Evolutionary conservation across 148 eudicot species (phyloP).

Genomic region (Polygonum aviculare): DNA sequence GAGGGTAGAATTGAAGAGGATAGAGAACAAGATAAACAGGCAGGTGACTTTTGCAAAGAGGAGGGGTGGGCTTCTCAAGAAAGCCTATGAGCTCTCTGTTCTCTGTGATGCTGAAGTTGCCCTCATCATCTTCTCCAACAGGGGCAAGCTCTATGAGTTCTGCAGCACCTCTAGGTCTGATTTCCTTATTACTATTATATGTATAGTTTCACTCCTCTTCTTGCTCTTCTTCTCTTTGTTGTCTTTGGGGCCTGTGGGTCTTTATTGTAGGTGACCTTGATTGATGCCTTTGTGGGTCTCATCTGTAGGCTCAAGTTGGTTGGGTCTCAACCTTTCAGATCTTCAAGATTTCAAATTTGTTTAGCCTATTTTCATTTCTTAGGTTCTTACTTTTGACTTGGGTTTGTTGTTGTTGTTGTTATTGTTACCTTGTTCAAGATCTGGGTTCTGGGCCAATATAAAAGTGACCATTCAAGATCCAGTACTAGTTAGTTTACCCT

Average conservation of each 20-base stretch:
- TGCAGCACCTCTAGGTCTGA: constrained; percentile 22
- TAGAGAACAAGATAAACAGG: constrained; percentile 57
- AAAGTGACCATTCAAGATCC: not conserved
- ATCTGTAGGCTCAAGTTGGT: too few relatives aligned
- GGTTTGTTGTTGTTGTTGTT: not conserved
- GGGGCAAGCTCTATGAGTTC: constrained; percentile 46
- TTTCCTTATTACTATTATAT: too few relatives aligned
- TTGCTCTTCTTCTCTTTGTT: not conserved
- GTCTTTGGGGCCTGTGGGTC: too few relatives aligned
- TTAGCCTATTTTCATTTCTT: not conserved
- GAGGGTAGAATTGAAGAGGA: constrained; percentile 53
- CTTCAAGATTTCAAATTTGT: not conserved
- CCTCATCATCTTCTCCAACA: constrained; percentile 47
- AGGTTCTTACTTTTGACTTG: not conserved
- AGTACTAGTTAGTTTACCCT: not conserved
- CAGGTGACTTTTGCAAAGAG: constrained; percentile 61
- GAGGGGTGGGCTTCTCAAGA: constrained; percentile 48
- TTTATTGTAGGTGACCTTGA: not conserved
- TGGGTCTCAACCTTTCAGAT: not conserved
- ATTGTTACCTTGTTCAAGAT: constrained; percentile 1
- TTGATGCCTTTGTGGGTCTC: too few relatives aligned
- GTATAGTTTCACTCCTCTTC: too few relatives aligned
- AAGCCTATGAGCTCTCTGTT: constrained; percentile 54
- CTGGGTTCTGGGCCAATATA: constrained; percentile 3
- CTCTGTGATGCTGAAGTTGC: constrained; percentile 60